A percentile compares a stretch with the other conserved stretches of the same genome.
phyloP scores from a whole-genome alignment of 2,329 filamentous ascomycete genomes.

The Ilyonectria mors-panacis region DNA sequence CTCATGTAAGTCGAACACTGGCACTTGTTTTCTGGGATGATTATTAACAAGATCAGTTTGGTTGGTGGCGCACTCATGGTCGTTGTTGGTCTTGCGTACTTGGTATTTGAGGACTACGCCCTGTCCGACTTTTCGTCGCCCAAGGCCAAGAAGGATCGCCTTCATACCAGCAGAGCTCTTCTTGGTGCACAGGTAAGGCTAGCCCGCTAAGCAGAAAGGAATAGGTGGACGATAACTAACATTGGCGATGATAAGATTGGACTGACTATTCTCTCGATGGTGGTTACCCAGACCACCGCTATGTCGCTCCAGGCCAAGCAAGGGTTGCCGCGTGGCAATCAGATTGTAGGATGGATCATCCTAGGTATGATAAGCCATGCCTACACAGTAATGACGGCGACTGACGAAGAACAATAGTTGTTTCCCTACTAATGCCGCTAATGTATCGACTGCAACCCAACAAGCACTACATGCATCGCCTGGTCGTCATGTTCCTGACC shows the following conservation, averaged over 20 bases:
- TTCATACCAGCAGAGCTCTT: conserved; percentile 68
- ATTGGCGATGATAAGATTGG: conserved; percentile 68
- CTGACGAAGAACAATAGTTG: conserved; percentile 62
- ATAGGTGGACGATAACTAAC: conserved; percentile 25
- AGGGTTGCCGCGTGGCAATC: conserved; percentile 89
- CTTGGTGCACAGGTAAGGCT: conserved; percentile 75
- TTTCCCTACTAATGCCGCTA: conserved; percentile 84
- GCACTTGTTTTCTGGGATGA: too few relatives aligned
- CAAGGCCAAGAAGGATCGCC: conserved; percentile 51
- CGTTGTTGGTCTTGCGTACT: conserved; percentile 80
- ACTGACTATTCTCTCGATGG: conserved; percentile 83
- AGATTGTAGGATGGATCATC: conserved; percentile 87
- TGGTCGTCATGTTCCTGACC: conserved; percentile 90
- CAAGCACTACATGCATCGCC: conserved; percentile 89
- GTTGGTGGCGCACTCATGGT: conserved; percentile 86
- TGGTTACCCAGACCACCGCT: conserved; percentile 90
- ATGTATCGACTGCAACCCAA: conserved; percentile 86
- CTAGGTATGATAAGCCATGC: conserved; percentile 68
- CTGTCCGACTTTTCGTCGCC: conserved; percentile 60
- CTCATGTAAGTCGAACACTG: conserved; percentile 73
- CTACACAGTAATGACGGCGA: neutral
- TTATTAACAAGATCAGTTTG: conserved; percentile 64
- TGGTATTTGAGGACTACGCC: conserved; percentile 80
- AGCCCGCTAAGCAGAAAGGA: too few relatives aligned
- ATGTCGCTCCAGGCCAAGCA: conserved; percentile 86